phyloP scores from a whole-genome alignment of 768 basidiomycete species.

The Neoboletus magnificus region DNA sequence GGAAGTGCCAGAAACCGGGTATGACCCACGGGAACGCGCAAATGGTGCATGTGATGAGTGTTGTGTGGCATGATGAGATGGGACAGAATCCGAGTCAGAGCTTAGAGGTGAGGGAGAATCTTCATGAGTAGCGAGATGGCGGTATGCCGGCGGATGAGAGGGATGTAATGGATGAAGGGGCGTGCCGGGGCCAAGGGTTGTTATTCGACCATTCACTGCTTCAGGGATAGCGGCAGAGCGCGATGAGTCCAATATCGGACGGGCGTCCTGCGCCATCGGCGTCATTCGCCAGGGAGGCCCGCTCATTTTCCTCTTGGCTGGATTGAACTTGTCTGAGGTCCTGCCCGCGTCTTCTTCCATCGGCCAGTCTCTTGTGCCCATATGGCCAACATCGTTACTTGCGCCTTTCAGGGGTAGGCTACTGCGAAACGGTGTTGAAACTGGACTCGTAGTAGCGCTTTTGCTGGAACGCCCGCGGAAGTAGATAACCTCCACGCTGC shows the following conservation, averaged over 20 bases:
- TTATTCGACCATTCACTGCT: conserved; percentile 12
- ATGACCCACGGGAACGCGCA: conserved; percentile 27
- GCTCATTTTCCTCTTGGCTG: conserved; percentile 46
- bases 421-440: conserved; percentile 41
- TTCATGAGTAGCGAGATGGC: conserved; percentile 42
- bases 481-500: conserved; percentile 45
- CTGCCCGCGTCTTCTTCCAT: conserved; percentile 27
- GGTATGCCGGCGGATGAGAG: conserved; percentile 31
- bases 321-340: conserved; percentile 23
- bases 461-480: conserved; percentile 45
- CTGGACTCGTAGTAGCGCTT: conserved; percentile 67
- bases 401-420: conserved; percentile 18
- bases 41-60: conserved; percentile 29
- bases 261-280: conserved; percentile 35
- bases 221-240: conserved; percentile 17
- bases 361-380: conserved; percentile 39
- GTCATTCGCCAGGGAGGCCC: conserved; percentile 57
- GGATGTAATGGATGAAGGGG: conserved; percentile 43
- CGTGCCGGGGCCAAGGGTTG: conserved; percentile 18
- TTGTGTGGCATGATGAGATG: conserved; percentile 27
- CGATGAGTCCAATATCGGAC: conserved; percentile 19
- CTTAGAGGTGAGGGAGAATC: conserved; percentile 70
- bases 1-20: conserved; percentile 18
- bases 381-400: conserved; percentile 40
- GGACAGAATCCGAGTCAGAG: conserved; percentile 56